Conservation (phyloP, 768 basidiomycete genomes). For the Suillus paluster region DNA sequence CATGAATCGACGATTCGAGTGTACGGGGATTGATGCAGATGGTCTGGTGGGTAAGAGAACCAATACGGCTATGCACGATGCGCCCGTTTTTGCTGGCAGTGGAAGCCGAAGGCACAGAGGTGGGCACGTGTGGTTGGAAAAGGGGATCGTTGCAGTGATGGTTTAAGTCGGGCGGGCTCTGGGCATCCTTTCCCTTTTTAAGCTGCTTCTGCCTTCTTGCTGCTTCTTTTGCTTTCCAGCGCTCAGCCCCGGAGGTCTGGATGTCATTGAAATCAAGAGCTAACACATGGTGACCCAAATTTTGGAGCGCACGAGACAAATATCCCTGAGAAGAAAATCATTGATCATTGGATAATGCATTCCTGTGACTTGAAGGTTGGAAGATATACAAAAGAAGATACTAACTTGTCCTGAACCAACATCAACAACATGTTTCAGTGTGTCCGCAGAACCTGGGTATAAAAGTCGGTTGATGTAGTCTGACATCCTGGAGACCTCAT, state of each 20-base stretch:
- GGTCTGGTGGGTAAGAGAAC: conserved; percentile 58
- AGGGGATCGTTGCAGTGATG: neutral
- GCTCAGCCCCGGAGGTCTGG: conserved; percentile 62
- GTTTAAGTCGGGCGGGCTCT: neutral
- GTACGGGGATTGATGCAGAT: conserved; percentile 55
- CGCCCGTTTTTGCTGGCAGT: conserved; percentile 2
- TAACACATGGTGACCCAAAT: conserved; percentile 51
- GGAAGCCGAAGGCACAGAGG: neutral
- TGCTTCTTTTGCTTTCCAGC: conserved; percentile 40
- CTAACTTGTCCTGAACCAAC: conserved; percentile 74
- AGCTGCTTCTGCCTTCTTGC: conserved; percentile 21
- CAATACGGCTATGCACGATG: conserved; percentile 13
- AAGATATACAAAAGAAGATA: no score
- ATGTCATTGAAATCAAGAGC: conserved; percentile 66
- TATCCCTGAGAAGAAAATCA: conserved; percentile 51
- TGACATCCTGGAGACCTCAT: conserved; percentile 71
- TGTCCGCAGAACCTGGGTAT: conserved; percentile 25
- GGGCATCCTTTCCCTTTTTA: conserved; percentile 12
- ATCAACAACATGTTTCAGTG: conserved; percentile 59
- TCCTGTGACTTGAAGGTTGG: no score
- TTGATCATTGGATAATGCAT: conserved; percentile 5
- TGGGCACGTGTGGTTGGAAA: conserved; percentile 3
- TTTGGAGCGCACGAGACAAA: conserved; percentile 54
- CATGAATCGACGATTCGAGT: conserved; percentile 49
- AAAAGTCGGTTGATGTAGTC: conserved; percentile 49